Base-by-base conservation (phyloP, 2,329 filamentous ascomycete genomes). In the Gliomastix tumulicola region DNA sequence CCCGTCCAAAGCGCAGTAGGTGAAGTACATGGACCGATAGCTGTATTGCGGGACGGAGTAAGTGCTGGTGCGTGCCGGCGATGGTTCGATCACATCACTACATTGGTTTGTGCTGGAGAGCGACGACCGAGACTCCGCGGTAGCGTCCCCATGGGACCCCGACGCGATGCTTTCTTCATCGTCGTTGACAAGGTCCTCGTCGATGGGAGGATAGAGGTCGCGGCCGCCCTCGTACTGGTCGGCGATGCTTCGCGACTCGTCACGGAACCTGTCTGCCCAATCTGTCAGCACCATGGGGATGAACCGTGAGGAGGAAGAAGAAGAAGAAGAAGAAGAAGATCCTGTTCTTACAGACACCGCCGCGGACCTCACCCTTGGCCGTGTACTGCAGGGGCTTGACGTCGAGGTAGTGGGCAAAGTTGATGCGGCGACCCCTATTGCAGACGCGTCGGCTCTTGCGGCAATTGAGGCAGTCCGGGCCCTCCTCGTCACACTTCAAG, bases 181-280 rank as follows among this genome's bases (percentile, higher is more conserved):
- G 5, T 17, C 21, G 12, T 21, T n/a, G 12, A 21, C 9, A 7
- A 28, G 17, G 25, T 16, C 25, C 25, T 34, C 27, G n/a, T 30
- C 27, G 13, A 13, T 15, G 27, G 27, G 7, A n/a, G 10, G 11
- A 17, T 31, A 31, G 10, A 9, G 10, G 10, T 31, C 16, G 30
- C 10, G 30, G 10, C 30, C 30, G 30, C 30, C 21, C 11, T 21
- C 71, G 56, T 97, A 97, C 55, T 95, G 88, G 2, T 85, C 90
- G 7, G 90, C 90, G 56, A 96, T 94, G 32, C 84, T 74, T 21
- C 88, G 76, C 17, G 89, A 96, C 55, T 97, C 88, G 54, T 96
- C 90, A 50, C 84, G 74, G 48, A 97, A 96, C 36, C 77, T 71
- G 12, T 96, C 78, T 74, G 19, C 8, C n/a, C 16, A n/a, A 18